A percentile compares a stretch with the other conserved stretches of the same genome.
Conservation (phyloP, 176 grass and related monocot species). For the Juncus effusus region DNA sequence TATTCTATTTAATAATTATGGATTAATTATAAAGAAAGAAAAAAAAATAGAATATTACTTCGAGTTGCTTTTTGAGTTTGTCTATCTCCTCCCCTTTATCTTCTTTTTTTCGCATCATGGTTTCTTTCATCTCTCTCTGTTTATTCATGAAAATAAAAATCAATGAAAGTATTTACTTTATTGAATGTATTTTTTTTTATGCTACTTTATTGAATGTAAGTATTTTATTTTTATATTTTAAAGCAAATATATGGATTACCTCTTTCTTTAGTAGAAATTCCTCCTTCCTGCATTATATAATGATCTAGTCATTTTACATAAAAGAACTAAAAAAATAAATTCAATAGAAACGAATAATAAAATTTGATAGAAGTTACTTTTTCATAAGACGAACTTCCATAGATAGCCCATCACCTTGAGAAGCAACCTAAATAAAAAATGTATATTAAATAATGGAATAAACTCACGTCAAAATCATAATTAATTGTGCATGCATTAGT, state of each 20-base stretch:
- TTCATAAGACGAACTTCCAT: slow-evolving; percentile 90
- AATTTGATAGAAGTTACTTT: slow-evolving; percentile 47
- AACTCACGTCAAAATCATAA: slow-evolving; percentile 8
- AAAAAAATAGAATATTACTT: slow-evolving; percentile 40
- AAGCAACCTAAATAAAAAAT: slow-evolving; percentile 46
- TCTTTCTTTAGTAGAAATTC: slow-evolving; percentile 82
- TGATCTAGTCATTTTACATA: slow-evolving; percentile 13
- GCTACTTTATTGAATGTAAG: too few relatives aligned
- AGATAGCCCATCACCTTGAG: slow-evolving; percentile 84
- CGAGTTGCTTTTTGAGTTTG: slow-evolving; percentile 61
- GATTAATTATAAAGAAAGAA: slow-evolving; percentile 1
- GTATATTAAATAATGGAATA: neutral
- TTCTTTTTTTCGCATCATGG: slow-evolving; percentile 55
- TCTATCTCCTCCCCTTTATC: slow-evolving; percentile 64
- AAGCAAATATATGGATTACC: slow-evolving; percentile 38
- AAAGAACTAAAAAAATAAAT: neutral
- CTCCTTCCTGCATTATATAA: slow-evolving; percentile 65
- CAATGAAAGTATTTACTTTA: too few relatives aligned
- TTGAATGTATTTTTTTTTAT: too few relatives aligned
- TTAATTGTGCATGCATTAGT: neutral
- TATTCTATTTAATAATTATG: slow-evolving; percentile 17
- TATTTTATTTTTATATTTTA: neutral
- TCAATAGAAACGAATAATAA: slow-evolving; percentile 12
- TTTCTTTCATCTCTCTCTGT: slow-evolving; percentile 81
- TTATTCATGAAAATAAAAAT: slow-evolving; percentile 31